Evolutionary conservation across 306 rosid genomes (phyloP).

Genomic region (Cicer chorassanicum): DNA sequence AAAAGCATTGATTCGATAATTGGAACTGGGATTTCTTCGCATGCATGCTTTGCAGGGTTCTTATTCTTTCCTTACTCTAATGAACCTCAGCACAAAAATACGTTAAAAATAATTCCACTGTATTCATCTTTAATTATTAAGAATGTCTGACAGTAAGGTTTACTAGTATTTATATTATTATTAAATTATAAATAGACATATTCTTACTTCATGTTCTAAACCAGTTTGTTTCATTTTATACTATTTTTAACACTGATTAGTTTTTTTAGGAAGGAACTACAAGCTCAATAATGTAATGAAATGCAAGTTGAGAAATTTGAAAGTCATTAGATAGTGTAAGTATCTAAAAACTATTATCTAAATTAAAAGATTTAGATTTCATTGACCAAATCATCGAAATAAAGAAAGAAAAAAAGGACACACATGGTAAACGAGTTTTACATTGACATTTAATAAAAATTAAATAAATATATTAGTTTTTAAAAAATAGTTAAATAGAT

Average conservation of each 20-base stretch:
- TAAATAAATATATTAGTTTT: no score
- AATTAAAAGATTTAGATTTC: no score
- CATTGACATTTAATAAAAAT: no score
- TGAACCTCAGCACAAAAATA: neutral
- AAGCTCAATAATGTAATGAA: no score
- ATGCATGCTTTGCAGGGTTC: conserved; percentile 39
- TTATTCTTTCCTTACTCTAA: conserved; percentile 53
- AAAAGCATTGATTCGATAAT: conserved; percentile 60
- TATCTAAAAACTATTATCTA: no score
- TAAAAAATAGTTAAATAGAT: no score
- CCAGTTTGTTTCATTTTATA: neutral
- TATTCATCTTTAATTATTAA: neutral
- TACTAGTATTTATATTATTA: neutral
- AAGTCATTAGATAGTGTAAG: no score
- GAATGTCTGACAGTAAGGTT: neutral
- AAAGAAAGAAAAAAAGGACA: no score
- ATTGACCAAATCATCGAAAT: no score
- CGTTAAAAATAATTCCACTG: neutral
- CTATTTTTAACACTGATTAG: neutral
- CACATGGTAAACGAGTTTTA: no score
- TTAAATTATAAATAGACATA: neutral
- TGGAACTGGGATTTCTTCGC: conserved; percentile 51
- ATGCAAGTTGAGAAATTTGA: no score
- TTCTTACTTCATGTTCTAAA: conserved; percentile 1
- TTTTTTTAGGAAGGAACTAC: neutral